Base-by-base conservation (phyloP, 2,329 filamentous ascomycete species). In the Fusarium udum region DNA sequence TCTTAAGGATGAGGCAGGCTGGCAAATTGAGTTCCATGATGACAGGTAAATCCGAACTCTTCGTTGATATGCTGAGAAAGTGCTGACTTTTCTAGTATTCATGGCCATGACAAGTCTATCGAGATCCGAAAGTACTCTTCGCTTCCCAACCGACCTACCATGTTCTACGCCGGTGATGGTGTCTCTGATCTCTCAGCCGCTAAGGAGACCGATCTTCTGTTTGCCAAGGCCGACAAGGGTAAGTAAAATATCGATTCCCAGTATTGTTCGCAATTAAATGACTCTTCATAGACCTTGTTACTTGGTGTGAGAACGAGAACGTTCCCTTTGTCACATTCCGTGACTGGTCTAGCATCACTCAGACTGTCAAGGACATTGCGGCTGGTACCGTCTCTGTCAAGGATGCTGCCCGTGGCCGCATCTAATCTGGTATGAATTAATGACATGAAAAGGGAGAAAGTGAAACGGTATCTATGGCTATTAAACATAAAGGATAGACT, bases 51-150 rank as follows among this genome's bases (percentile, higher is more conserved):
- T 7, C 15, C 0, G 31, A 34, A 24, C 2, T 10, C 3, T 24
- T 7, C 12, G 22, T 24, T 10, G 2, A 51, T 7, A 18, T 51
- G 16, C 4, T 34, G 11, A 32, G 15, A 20, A 51, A 24, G 22
- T 42, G 52, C 62, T 76, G 53, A 76, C 49, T 31, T 36, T 28
- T 15, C 67, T 71, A 93, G 92, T 79, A 88, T 91, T 66, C 97
- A 97, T 78, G 96, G 96, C n/a, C 96, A 99, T 81, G 95, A 99
- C 87, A 99, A 99, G 89, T 95, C 92, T 32, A 86, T 95, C 61
- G 94, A 96, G 80, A 94, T 99, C 78, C 91, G 93, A 74, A 94
- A 94, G 58, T 98, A 98, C 83, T 92, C 92, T 6, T 87, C 90
- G 32, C 86, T 97, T 48, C 91, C 93, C 1, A 83, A 92, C 78